Percentiles rank a stretch among this genome's conserved stretches.
phyloP scores from a whole-genome alignment of 768 basidiomycete genomes.

The Royoungia palumana region DNA sequence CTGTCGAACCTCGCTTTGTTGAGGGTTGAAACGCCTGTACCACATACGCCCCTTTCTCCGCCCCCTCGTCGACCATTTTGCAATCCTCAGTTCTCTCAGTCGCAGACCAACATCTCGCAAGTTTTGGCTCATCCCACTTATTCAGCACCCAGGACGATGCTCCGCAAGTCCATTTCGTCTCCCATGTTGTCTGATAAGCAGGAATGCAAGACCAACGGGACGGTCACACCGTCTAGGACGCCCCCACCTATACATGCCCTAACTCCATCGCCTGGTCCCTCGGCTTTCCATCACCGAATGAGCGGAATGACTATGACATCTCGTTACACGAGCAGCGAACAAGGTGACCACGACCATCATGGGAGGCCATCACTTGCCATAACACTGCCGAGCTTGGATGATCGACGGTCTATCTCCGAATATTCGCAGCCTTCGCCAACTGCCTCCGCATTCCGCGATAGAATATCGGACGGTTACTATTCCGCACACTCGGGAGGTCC shows the following conservation, averaged over 20 bases:
- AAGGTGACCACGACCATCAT: constrained; percentile 32
- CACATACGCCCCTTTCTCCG: constrained; percentile 60
- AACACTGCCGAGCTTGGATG: constrained; percentile 40
- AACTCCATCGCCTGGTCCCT: constrained; percentile 28
- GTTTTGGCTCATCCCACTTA: not conserved
- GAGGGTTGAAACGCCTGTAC: constrained; percentile 67
- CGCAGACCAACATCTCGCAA: constrained; percentile 50
- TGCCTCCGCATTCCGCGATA: constrained; percentile 76
- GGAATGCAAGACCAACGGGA: constrained; percentile 30
- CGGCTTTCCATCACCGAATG: constrained; percentile 24
- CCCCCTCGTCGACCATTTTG: constrained; percentile 52
- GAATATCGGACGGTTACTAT: constrained; percentile 34
- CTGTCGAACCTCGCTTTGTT: constrained; percentile 44
- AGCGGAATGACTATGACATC: constrained; percentile 23
- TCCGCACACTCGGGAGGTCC: constrained; percentile 24
- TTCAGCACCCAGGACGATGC: constrained; percentile 16
- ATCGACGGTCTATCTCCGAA: constrained; percentile 58
- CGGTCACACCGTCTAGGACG: constrained; percentile 33
- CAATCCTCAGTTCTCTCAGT: constrained; percentile 48
- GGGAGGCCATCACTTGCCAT: constrained; percentile 49
- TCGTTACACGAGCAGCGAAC: constrained; percentile 40
- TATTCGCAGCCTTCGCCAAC: constrained; percentile 74
- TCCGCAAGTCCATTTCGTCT: constrained; percentile 54
- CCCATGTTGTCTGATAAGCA: constrained; percentile 48
- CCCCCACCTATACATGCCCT: constrained; percentile 46